Evolutionary conservation across 2,329 filamentous ascomycete genomes (phyloP).

Genomic region (Neodidymelliopsis sp.): DNA sequence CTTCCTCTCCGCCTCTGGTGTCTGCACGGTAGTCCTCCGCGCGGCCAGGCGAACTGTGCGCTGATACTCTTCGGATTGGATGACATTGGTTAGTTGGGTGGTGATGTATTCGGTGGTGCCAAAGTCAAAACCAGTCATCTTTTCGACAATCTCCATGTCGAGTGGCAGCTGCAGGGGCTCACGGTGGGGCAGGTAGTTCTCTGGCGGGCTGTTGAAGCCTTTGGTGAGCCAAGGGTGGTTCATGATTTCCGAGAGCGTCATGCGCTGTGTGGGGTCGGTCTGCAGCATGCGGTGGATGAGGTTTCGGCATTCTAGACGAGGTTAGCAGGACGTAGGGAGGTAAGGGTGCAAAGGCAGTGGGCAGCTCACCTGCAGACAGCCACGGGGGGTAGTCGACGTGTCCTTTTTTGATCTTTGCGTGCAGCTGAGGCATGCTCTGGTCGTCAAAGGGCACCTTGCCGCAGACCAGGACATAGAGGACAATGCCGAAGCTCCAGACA

Average conservation of each 20-base stretch:
- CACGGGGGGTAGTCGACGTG: conserved; percentile 94
- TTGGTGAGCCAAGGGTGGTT: conserved; percentile 96
- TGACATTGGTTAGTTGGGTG: conserved; percentile 79
- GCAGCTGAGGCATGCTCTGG: conserved; percentile 97
- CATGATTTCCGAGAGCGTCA: conserved; percentile 90
- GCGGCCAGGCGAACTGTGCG: conserved; percentile 76
- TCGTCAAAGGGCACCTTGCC: conserved; percentile 99
- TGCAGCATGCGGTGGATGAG: conserved; percentile 95
- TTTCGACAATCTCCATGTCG: conserved; percentile 82
- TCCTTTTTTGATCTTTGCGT: conserved; percentile 98
- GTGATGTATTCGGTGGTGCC: conserved; percentile 85
- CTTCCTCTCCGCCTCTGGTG: conserved; percentile 74
- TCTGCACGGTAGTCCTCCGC: conserved; percentile 67
- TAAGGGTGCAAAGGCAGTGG: neutral
- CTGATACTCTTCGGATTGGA: conserved; percentile 95
- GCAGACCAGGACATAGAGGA: conserved; percentile 94
- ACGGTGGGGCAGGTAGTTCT: conserved; percentile 84
- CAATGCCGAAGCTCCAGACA: conserved; percentile 98
- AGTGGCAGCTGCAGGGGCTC: conserved; percentile 87
- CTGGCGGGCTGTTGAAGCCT: conserved; percentile 83
- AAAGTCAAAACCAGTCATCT: conserved; percentile 99
- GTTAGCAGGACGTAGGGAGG: conserved; percentile 10
- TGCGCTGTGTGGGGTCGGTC: conserved; percentile 87
- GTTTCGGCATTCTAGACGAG: conserved; percentile 80
- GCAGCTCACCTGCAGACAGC: conserved; percentile 79